These are phyloP conservation scores for Fusarium sacchari DNA, from an alignment of 2,329 filamentous ascomycete species.

Conservation along the genomic window DNA sequence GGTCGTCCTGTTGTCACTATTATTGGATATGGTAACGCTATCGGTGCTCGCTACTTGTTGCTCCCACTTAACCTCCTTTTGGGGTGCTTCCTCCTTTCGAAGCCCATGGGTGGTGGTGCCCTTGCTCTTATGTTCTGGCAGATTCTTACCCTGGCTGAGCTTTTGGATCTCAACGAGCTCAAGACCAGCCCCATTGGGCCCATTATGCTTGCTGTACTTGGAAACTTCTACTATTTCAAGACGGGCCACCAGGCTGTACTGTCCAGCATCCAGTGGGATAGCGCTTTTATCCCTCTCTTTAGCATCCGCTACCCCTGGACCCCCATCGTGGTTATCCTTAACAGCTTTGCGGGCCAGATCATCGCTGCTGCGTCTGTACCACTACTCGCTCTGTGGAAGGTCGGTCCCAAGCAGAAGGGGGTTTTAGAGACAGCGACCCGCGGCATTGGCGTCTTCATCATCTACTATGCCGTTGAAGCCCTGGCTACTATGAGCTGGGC, in stretches of 20 bases:
- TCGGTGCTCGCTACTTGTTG: constrained; percentile 89
- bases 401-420: constrained; percentile 76
- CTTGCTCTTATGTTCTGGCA: constrained; percentile 88
- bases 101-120: constrained; percentile 92
- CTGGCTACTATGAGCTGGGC: constrained; percentile 92
- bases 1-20: constrained; percentile 74
- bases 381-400: constrained; percentile 88
- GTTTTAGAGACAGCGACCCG: constrained; percentile 76
- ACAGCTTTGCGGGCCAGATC: constrained; percentile 91
- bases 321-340: constrained; percentile 81
- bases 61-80: constrained; percentile 82
- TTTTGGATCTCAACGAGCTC: constrained; percentile 69
- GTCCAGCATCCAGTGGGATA: constrained; percentile 93
- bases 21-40: constrained; percentile 91
- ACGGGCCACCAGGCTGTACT: constrained; percentile 94
- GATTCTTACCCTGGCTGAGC: constrained; percentile 79
- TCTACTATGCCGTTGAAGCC: constrained; percentile 85
- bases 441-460: constrained; percentile 77
- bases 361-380: constrained; percentile 83
- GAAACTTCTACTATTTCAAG: constrained; percentile 96
- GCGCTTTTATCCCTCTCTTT: constrained; percentile 88
- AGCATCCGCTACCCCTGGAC: constrained; percentile 90
- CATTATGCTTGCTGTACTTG: constrained; percentile 84
- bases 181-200: constrained; percentile 82
- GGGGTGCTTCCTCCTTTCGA: constrained; percentile 82